These are phyloP conservation scores for Penicillium capsulatum DNA, from an alignment of 2,329 filamentous ascomycete genomes.

Conservation along the genomic window DNA sequence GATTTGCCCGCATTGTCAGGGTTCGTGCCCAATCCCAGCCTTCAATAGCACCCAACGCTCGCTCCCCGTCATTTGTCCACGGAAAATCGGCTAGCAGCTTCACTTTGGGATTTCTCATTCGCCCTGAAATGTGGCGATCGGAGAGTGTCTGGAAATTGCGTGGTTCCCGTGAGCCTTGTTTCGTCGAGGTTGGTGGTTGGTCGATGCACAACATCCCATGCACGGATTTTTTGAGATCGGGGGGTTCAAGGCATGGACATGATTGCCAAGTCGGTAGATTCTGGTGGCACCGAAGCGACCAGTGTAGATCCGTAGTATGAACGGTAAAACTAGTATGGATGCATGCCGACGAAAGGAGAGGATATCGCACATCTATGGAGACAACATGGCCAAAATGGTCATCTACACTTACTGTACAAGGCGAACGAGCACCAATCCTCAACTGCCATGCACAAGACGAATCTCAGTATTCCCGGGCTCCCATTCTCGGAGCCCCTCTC, in stretches of 20 bases:
- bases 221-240: too few relatives aligned
- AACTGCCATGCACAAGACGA: slow-evolving; percentile 50
- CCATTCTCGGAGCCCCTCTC: slow-evolving; percentile 76
- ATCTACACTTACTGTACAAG: slow-evolving; percentile 3
- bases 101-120: slow-evolving; percentile 11
- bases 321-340: too few relatives aligned
- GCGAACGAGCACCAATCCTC: slow-evolving; percentile 15
- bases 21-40: slow-evolving; percentile 25
- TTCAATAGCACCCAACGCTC: slow-evolving; percentile 23
- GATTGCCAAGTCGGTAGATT: too few relatives aligned
- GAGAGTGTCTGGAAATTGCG: background rate
- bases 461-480: slow-evolving; percentile 66
- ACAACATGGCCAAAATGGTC: slow-evolving; percentile 1
- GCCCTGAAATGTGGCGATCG: background rate
- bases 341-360: too few relatives aligned
- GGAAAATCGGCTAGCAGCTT: slow-evolving; percentile 12
- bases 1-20: background rate
- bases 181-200: too few relatives aligned
- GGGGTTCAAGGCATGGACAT: too few relatives aligned
- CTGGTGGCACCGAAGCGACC: too few relatives aligned
- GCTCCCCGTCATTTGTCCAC: slow-evolving; percentile 13
- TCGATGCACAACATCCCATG: too few relatives aligned
- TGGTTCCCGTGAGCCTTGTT: too few relatives aligned
- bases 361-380: background rate
- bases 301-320: too few relatives aligned